phyloP scores from a whole-genome alignment of 2,329 filamentous ascomycete species.

The Penicillium sp. region DNA sequence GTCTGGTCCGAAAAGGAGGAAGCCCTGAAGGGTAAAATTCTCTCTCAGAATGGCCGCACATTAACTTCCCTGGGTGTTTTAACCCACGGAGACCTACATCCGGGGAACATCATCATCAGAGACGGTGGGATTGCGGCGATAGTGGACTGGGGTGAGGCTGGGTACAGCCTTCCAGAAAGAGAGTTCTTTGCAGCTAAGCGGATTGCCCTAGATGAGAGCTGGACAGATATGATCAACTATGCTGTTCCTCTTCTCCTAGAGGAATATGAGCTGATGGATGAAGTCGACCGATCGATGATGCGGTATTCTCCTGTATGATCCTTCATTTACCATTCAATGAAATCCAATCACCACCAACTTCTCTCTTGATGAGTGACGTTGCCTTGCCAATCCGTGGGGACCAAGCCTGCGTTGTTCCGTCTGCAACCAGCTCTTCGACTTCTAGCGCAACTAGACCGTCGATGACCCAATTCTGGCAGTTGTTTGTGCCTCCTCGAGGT shows the following conservation, averaged over 20 bases:
- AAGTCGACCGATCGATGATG: background rate
- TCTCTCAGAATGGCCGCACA: background rate
- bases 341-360: background rate
- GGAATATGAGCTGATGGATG: background rate
- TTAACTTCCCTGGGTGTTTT: background rate
- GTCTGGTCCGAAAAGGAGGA: background rate
- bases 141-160: background rate
- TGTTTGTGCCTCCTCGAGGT: background rate
- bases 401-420: background rate
- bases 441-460: background rate
- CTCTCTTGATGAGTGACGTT: background rate
- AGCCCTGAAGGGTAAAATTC: background rate
- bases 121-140: background rate
- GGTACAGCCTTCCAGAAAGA: background rate
- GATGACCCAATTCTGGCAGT: background rate
- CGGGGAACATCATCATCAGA: background rate
- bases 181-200: background rate
- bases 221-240: background rate
- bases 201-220: background rate
- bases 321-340: background rate
- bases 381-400: background rate
- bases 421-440: background rate
- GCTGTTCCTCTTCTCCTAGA: background rate
- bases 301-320: background rate
- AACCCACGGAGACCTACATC: background rate